Evolutionary conservation across 169 alveolate species (phyloP).

Genomic region (Babesia sp.): DNA sequence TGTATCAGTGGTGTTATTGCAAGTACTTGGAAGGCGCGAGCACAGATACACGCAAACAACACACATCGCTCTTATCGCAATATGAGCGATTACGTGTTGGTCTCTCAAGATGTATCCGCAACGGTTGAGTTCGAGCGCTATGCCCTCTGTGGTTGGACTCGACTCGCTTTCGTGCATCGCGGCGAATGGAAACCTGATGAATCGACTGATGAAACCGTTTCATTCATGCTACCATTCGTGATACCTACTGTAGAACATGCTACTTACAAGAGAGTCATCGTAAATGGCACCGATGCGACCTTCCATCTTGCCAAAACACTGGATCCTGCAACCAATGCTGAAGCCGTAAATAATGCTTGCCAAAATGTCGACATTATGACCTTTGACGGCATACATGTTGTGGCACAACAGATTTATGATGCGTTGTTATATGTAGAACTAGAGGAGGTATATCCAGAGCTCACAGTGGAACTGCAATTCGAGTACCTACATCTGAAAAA

Average conservation of each 20-base stretch:
- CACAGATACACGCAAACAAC: too few relatives aligned
- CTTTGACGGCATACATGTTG: conserved; percentile 53
- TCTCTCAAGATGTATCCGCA: conserved; percentile 49
- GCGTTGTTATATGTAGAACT: conserved; percentile 50
- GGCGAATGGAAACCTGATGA: neutral
- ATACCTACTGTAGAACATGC: conserved; percentile 39
- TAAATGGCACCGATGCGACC: conserved; percentile 47
- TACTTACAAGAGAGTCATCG: conserved; percentile 36
- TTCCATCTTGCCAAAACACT: conserved; percentile 28
- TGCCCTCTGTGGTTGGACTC: conserved; percentile 46
- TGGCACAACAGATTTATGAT: conserved; percentile 41
- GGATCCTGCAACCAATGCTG: conserved; percentile 12
- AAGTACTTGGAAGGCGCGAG: too few relatives aligned
- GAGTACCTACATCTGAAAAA: conserved; percentile 48
- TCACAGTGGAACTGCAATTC: conserved; percentile 39
- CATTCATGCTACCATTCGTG: conserved; percentile 20
- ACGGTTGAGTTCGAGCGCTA: conserved; percentile 45
- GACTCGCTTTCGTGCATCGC: conserved; percentile 12
- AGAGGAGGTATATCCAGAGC: neutral
- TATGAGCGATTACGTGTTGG: conserved; percentile 40
- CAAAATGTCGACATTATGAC: conserved; percentile 49
- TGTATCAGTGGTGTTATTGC: too few relatives aligned
- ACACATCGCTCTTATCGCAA: conserved; percentile 59
- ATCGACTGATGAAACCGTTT: neutral
- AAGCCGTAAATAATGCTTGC: conserved; percentile 26